Percentiles rank a stretch among this genome's conserved stretches.
These are phyloP conservation scores for Stephania japonica DNA, from an alignment of 164 flowering plant genomes.

Conservation along the genomic window DNA sequence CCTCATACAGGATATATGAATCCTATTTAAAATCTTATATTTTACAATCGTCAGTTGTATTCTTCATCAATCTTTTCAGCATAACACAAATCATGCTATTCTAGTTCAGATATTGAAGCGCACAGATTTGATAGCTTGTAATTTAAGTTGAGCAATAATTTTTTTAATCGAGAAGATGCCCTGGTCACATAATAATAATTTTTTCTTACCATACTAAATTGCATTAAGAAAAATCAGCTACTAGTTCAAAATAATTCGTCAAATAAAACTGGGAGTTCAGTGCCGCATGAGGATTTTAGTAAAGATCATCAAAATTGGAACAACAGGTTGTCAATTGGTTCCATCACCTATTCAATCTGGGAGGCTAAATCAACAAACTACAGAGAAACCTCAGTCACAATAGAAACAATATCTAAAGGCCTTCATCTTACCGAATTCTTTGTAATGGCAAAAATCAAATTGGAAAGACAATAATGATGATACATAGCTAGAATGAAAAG, in stretches of 20 bases:
- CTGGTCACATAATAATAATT: not conserved
- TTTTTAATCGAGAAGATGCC: not conserved
- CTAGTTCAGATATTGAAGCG: not conserved
- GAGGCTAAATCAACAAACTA: not conserved
- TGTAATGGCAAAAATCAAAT: not conserved
- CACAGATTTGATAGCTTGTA: not conserved
- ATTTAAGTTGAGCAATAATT: not conserved
- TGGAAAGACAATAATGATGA: not conserved
- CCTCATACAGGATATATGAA: not conserved
- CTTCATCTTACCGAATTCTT: not conserved
- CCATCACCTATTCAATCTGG: not conserved
- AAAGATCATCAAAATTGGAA: not conserved
- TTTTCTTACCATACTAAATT: not conserved
- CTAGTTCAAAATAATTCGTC: too few species aligned
- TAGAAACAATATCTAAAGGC: not conserved
- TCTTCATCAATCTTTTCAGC: not conserved
- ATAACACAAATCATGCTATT: not conserved
- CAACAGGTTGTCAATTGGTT: not conserved
- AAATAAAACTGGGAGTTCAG: too few species aligned
- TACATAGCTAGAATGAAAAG: not conserved
- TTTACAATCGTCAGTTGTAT: not conserved
- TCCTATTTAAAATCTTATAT: not conserved
- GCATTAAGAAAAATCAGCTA: not conserved
- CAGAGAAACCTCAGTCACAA: not conserved
- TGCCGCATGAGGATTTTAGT: not conserved